Conservation (phyloP, 768 basidiomycete species). For the Hygrophoropsis aurantiaca region DNA sequence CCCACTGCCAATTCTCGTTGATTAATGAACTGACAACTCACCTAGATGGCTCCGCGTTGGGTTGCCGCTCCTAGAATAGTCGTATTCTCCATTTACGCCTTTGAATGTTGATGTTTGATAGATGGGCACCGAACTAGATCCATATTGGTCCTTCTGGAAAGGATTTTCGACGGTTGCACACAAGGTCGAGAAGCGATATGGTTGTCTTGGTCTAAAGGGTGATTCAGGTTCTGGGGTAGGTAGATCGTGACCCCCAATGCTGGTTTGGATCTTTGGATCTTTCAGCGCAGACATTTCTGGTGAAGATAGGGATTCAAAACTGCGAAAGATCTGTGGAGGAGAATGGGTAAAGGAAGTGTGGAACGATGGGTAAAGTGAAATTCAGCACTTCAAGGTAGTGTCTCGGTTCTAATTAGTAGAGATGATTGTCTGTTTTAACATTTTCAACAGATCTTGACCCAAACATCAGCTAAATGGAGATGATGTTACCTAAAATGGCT, state of each 20-base stretch:
- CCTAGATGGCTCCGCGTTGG: conserved; percentile 95
- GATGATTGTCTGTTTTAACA: background rate
- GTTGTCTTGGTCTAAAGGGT: conserved; percentile 63
- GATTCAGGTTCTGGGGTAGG: conserved; percentile 85
- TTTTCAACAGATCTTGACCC: background rate
- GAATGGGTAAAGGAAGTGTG: background rate
- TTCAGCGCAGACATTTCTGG: background rate
- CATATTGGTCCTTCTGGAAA: conserved; percentile 91
- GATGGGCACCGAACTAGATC: conserved; percentile 92
- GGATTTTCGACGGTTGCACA: conserved; percentile 93
- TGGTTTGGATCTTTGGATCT: conserved; percentile 1
- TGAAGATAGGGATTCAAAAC: background rate
- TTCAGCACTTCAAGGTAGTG: too few relatives aligned
- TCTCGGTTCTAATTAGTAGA: background rate
- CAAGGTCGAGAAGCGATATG: conserved; percentile 86
- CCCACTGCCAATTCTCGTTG: too few relatives aligned
- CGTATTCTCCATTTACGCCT: conserved; percentile 84
- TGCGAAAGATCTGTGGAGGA: too few relatives aligned
- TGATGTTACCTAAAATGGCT: background rate
- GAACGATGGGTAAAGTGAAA: conserved; percentile 3
- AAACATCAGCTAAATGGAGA: too few relatives aligned
- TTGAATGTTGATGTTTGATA: conserved; percentile 99
- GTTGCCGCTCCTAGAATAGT: conserved; percentile 94
- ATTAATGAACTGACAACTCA: conserved; percentile 34
- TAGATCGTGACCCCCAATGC: conserved; percentile 44